A percentile compares a stretch with the other conserved stretches of the same genome.
Evolutionary conservation across 2,329 filamentous ascomycete species (phyloP).

Genomic region (Gremmenia infestans): DNA sequence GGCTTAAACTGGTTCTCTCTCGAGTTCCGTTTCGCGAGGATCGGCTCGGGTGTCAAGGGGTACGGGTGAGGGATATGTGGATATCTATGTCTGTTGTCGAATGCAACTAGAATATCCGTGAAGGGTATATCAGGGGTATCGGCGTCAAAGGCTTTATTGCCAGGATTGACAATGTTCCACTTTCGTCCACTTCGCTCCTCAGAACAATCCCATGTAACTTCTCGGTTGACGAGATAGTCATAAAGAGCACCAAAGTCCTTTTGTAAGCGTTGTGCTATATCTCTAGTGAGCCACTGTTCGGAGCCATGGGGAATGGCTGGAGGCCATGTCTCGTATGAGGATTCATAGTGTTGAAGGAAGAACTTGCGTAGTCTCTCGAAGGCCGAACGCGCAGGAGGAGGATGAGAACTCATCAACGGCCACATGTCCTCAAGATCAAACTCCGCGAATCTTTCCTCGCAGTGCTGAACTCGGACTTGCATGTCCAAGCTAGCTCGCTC

Average conservation of each 20-base stretch:
- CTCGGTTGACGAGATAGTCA: constrained; percentile 64
- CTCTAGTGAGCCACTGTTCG: constrained; percentile 57
- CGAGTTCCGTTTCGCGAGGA: constrained; percentile 30
- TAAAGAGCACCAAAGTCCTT: constrained; percentile 64
- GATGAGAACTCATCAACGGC: constrained; percentile 36
- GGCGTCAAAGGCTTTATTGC: constrained; percentile 43
- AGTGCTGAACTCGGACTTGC: constrained; percentile 56
- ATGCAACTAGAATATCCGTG: constrained; percentile 61
- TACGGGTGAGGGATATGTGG: constrained; percentile 65
- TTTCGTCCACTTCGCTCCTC: constrained; percentile 58
- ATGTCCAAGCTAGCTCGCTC: constrained; percentile 58
- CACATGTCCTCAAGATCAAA: constrained; percentile 62
- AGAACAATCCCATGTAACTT: constrained; percentile 59
- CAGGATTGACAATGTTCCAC: constrained; percentile 55
- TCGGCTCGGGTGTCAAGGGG: constrained; percentile 55
- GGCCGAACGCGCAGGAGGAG: constrained; percentile 37
- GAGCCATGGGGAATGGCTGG: constrained; percentile 39
- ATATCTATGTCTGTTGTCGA: constrained; percentile 56
- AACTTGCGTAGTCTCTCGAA: constrained; percentile 59
- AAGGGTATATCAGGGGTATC: constrained; percentile 53
- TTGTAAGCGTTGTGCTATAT: constrained; percentile 52
- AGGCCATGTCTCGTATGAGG: constrained; percentile 58
- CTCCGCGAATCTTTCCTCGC: constrained; percentile 53
- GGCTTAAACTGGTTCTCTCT: constrained; percentile 15
- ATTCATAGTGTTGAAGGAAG: constrained; percentile 52